These are phyloP conservation scores for Ophiostoma sp. DNA, from an alignment of 2,329 filamentous ascomycete species.

Conservation along the genomic window DNA sequence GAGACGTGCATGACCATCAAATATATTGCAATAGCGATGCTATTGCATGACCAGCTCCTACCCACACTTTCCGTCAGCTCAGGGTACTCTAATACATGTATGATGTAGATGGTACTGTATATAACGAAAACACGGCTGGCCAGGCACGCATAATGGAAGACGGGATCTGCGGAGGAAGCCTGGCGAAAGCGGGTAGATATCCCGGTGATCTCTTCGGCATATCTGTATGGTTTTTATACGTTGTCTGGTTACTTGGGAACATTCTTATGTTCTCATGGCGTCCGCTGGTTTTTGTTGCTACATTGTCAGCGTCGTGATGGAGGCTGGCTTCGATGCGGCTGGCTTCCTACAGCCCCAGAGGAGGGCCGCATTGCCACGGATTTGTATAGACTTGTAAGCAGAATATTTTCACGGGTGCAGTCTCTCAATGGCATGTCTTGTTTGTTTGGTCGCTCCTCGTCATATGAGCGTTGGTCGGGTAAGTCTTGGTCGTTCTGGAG, in stretches of 20 bases:
- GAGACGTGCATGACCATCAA: neutral
- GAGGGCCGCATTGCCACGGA: neutral
- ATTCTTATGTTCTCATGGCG: too few species aligned
- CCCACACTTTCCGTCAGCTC: neutral
- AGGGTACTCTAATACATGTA: neutral
- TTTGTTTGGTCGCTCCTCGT: neutral
- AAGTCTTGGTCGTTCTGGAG: neutral
- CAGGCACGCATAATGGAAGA: neutral
- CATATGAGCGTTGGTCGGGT: neutral
- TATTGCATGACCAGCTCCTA: neutral
- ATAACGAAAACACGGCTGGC: neutral
- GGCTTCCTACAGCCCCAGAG: neutral
- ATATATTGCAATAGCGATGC: neutral
- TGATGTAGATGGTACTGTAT: neutral
- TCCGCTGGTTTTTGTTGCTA: neutral
- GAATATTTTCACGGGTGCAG: neutral
- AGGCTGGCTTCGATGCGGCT: neutral
- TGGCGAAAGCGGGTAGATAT: neutral
- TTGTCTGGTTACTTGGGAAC: too few species aligned
- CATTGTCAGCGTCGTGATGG: too few species aligned
- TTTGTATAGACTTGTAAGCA: neutral
- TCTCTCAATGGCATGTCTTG: neutral
- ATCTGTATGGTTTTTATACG: too few species aligned
- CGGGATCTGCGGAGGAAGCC: neutral
- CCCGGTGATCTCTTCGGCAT: neutral